A percentile compares a stretch with the other conserved stretches of the same genome.
phyloP scores from a whole-genome alignment of 257 asterid species.

The Eucommia ulmoides region DNA sequence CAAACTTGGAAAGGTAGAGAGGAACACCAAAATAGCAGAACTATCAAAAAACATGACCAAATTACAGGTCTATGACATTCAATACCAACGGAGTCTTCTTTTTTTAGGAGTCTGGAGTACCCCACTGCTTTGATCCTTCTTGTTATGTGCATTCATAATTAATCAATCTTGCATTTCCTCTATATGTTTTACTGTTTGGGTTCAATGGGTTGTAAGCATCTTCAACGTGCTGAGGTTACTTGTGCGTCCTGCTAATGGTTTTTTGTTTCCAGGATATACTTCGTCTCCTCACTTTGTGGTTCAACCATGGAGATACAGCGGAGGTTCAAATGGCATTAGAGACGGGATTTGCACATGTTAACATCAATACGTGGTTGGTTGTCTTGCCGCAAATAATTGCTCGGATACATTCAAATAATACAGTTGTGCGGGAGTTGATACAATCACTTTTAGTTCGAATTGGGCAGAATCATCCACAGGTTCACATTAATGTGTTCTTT shows the following conservation, averaged over 20 bases:
- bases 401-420: constrained; percentile 94
- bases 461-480: constrained; percentile 99
- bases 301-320: constrained; percentile 96
- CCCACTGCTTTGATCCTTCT: no score
- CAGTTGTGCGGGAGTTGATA: constrained; percentile 89
- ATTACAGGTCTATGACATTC: no score
- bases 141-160: no score
- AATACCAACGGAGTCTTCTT: no score
- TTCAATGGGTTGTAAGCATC: neutral
- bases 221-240: no score
- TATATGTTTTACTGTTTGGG: neutral
- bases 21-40: no score
- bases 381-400: constrained; percentile 99
- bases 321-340: constrained; percentile 95
- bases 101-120: no score
- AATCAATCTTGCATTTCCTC: neutral
- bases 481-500: constrained; percentile 18
- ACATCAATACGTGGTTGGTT: constrained; percentile 97
- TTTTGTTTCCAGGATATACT: constrained; percentile 83
- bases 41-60: no score
- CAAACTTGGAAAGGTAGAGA: no score
- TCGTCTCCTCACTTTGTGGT: constrained; percentile 98
- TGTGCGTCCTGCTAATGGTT: no score
- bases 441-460: constrained; percentile 88
- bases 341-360: constrained; percentile 88